Base-by-base conservation (phyloP, 225 moss, liverwort and hornwort species). In the Physcomitrium patens region DNA sequence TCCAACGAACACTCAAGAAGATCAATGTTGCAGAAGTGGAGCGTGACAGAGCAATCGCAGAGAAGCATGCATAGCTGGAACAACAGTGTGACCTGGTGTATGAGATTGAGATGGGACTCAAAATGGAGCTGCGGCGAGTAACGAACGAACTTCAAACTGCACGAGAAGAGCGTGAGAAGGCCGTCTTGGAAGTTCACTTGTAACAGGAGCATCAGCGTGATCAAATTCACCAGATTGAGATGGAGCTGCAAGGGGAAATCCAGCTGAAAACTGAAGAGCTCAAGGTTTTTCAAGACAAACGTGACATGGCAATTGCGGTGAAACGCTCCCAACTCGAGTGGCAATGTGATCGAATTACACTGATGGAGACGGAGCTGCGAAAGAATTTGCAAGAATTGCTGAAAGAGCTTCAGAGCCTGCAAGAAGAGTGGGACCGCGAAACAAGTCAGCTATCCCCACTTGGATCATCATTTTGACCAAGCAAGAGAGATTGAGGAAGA, bases 321-420 rank as follows among this genome's bases (percentile, higher is more conserved):
- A 81, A 84, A 24, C 56, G 71, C 13, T 18, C 73, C 55, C 84
- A 81, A 73, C 67, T 84, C 12, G 81, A 81, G 16, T 10, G 54
- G 7, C 54, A 49, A 9, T 78, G 52, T 54, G 79, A 69, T 31
- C 62, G 74, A 28, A 53, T 69, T 5, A 46, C 50, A 54, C 85
- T 82, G 65, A 65, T 82, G 67, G 85, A 85, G 73, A 18, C 82
- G 13, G 85, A 85, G 60, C 23, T 82, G 72, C 85, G 75, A 23
- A 17, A 71, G 9, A 78, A 85, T 24, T 5, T 85, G 81, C 78
- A 78, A 69, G 85, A 78, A 60, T 68, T 78, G 58, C 72, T 82
- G 73, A 76, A 82, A 50, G 85, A 85, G 60, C 85, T 85, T 11
- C 78, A 85, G 76, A 70, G 79, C 24, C 52, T 81, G 9, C 85